Evolutionary conservation across 371 early-diverging fungal genomes (phyloP).

Genomic region (Funneliformis caledonium): DNA sequence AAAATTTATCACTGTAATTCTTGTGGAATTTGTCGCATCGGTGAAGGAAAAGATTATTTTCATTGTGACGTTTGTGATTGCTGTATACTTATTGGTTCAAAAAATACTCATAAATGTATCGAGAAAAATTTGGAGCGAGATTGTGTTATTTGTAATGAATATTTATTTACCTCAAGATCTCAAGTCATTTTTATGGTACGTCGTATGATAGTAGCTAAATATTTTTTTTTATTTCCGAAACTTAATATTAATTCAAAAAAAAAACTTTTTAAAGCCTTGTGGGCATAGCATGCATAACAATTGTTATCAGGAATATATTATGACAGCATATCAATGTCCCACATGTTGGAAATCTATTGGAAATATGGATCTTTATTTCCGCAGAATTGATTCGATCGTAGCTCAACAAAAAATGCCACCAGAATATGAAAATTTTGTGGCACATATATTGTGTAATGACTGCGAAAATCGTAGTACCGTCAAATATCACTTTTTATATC

Average conservation of each 20-base stretch:
- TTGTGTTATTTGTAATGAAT: constrained; percentile 98
- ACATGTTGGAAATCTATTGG: constrained; percentile 93
- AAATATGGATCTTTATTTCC: constrained; percentile 84
- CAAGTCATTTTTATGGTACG: constrained; percentile 86
- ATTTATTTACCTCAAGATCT: constrained; percentile 86
- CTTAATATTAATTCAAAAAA: constrained; percentile 5
- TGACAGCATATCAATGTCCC: constrained; percentile 94
- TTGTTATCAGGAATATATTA: constrained; percentile 84
- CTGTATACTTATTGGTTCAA: constrained; percentile 80
- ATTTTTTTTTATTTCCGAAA: neutral
- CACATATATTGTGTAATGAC: constrained; percentile 92
- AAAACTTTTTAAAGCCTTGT: constrained; percentile 69
- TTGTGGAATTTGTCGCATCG: constrained; percentile 94
- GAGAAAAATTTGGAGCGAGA: constrained; percentile 90
- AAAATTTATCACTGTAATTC: constrained; percentile 91
- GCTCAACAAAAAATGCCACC: constrained; percentile 88
- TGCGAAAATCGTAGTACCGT: constrained; percentile 85
- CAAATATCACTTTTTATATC: constrained; percentile 93
- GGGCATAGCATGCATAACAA: constrained; percentile 94
- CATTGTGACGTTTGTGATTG: constrained; percentile 96
- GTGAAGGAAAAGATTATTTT: constrained; percentile 82
- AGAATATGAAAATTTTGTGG: constrained; percentile 77
- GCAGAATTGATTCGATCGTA: constrained; percentile 82
- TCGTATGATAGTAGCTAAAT: neutral
- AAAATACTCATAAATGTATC: constrained; percentile 88